Base-by-base conservation (phyloP, 257 asterid genomes). In the Petrea volubilis region DNA sequence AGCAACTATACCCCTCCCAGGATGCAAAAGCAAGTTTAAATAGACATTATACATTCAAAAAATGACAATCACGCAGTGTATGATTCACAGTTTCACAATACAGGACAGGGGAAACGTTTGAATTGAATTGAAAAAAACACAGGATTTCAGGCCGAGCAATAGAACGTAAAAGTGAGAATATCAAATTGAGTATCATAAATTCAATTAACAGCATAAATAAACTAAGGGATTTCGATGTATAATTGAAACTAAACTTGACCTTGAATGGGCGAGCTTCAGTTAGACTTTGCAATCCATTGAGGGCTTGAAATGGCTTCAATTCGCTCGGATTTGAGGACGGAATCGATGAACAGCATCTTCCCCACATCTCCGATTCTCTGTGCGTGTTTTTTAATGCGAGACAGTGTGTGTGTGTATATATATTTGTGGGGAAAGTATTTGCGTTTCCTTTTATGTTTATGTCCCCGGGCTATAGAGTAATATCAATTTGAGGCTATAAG, bases 181-280 rank as follows among this genome's bases (percentile, higher is more conserved):
- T 64, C n/a, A 50, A 53, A 62, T n/a, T 9, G 55, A 53, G 57
- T n/a, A n/a, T n/a, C n/a, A n/a, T n/a, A n/a, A n/a, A 14, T 60
- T 34, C 9, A 17, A 27, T 44, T 7, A 3, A 17, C 18, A 8
- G 64, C 43, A 6, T n/a, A 60, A 60, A 33, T 7, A 52, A 2
- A 12, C 3, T 29, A 12, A 1, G 36, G 53, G 40, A 21, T 47
- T 69, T 12, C 41, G 36, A 14, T 17, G 13, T 55, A 6, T 18
- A 9, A 69, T 27, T 7, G 43, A 47, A 69, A 25, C 33, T n/a
- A 23, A 31, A 31, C 59, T 56, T 56, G 46, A 81, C 96, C 95
- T 86, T 89, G 78, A 87, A 86, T 61, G 76, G 81, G 66, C 87
- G 85, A 75, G 88, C 65, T 87, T 92, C 92, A 28, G 93, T 89